These are phyloP conservation scores for Aspergillus conjunctus DNA, from an alignment of 495 filamentous ascomycete genomes.

Conservation along the genomic window DNA sequence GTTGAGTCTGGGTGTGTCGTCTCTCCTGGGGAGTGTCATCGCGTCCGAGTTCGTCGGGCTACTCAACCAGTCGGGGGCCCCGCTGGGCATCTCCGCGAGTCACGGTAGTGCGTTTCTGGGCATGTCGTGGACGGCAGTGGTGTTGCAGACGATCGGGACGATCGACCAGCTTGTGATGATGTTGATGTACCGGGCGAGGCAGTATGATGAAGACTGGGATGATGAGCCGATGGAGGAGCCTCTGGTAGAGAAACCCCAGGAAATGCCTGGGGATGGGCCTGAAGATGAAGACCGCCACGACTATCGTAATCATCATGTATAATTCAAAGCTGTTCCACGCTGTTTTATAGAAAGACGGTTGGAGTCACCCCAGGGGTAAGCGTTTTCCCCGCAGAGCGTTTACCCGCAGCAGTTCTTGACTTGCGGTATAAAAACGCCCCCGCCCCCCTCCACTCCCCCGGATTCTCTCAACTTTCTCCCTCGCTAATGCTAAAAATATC, in stretches of 20 bases:
- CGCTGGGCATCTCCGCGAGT: conserved; percentile 14
- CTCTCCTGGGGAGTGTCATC: conserved; percentile 21
- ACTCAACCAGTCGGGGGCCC: conserved; percentile 15
- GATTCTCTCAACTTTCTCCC: conserved; percentile 13
- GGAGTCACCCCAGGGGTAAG: conserved; percentile 3
- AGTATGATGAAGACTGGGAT: conserved; percentile 14
- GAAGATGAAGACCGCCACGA: too few species aligned
- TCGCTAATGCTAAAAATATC: background rate
- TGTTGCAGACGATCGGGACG: conserved; percentile 18
- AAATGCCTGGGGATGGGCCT: background rate
- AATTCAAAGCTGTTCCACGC: background rate
- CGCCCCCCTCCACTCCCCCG: background rate
- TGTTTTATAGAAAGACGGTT: too few species aligned
- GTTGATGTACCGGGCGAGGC: conserved; percentile 8
- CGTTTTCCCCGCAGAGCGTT: conserved; percentile 12
- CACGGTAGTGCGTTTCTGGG: conserved; percentile 15
- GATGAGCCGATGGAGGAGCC: conserved; percentile 2
- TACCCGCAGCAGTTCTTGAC: background rate
- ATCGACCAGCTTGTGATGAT: conserved; percentile 9
- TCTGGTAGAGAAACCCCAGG: conserved; percentile 8
- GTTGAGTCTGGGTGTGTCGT: conserved; percentile 14
- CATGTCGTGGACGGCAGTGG: conserved; percentile 22
- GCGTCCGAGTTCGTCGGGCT: conserved; percentile 19
- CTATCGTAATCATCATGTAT: background rate
- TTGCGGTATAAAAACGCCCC: conserved; percentile 4